Evolutionary conservation across 108 stramenopile species (phyloP).

Genomic region (Schizochytrium sp.): DNA sequence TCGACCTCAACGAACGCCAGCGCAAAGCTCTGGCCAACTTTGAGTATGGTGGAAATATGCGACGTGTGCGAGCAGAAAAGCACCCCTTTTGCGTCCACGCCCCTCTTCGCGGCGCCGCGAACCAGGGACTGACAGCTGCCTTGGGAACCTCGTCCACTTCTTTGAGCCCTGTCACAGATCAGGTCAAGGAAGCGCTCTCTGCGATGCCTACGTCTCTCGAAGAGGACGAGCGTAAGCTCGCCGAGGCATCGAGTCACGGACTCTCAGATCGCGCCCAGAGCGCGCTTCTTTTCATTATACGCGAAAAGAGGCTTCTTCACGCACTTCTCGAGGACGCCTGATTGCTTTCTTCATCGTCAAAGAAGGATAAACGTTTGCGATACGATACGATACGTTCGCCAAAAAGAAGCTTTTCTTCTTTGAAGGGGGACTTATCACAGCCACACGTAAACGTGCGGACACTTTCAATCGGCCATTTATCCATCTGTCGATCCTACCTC

Average conservation of each 20-base stretch:
- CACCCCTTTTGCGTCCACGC: background rate
- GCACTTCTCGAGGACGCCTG: background rate
- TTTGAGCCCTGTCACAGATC: background rate
- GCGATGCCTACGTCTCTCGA: background rate
- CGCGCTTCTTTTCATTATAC: background rate
- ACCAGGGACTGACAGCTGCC: background rate
- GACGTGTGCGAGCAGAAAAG: background rate
- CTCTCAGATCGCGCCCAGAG: background rate
- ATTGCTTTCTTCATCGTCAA: background rate
- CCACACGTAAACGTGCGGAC: too few relatives aligned
- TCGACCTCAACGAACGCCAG: background rate
- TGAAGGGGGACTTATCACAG: too few relatives aligned
- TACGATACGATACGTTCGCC: too few relatives aligned
- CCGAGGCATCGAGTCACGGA: background rate
- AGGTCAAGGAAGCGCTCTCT: background rate
- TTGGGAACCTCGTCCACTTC: background rate
- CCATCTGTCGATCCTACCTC: too few relatives aligned
- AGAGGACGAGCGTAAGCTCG: background rate
- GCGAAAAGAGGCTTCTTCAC: background rate
- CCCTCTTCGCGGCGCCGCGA: background rate
- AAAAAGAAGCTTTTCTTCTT: too few relatives aligned
- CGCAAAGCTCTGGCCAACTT: background rate
- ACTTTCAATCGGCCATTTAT: too few relatives aligned
- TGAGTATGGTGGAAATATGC: background rate
- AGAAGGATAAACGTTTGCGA: too few relatives aligned